These are phyloP conservation scores for Leishmania tarentolae DNA, from an alignment of 208 protist species.

Conservation along the genomic window DNA sequence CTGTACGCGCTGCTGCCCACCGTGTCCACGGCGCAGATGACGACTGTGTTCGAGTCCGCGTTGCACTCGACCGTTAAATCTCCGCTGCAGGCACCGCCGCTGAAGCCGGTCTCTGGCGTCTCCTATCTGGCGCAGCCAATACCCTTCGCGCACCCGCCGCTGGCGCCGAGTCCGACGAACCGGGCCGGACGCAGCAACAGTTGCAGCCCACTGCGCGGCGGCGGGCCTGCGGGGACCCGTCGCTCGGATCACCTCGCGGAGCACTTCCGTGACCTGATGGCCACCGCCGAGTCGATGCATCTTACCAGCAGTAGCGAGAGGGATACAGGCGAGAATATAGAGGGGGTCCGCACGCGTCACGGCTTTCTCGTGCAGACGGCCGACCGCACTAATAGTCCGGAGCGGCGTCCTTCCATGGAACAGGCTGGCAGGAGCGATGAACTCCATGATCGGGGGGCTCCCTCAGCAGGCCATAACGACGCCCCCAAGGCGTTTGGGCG, in stretches of 20 bases:
- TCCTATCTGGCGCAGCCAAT: neutral
- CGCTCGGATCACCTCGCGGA: conserved; percentile 25
- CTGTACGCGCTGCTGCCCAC: conserved; percentile 68
- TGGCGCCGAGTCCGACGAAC: conserved; percentile 25
- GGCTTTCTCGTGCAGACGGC: neutral
- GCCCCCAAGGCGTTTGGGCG: conserved; percentile 15
- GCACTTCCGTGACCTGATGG: conserved; percentile 39
- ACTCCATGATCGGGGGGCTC: neutral
- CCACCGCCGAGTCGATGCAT: conserved; percentile 31
- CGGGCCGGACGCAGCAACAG: conserved; percentile 15
- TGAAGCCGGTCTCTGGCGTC: neutral
- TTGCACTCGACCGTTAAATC: conserved; percentile 26
- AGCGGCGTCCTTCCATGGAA: neutral
- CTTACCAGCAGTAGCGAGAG: conserved; percentile 14
- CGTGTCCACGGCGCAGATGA: conserved; percentile 57
- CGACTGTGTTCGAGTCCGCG: conserved; percentile 52
- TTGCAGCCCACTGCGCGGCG: conserved; percentile 20
- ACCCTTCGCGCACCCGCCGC: conserved; percentile 21
- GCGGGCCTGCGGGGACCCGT: conserved; percentile 5
- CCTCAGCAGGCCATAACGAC: neutral
- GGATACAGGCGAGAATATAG: neutral
- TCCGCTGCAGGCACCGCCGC: conserved; percentile 15
- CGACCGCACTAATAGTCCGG: neutral
- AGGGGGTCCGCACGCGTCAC: conserved; percentile 9
- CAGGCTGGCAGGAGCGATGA: neutral